Evolutionary conservation across 2,329 filamentous ascomycete genomes (phyloP).

Genomic region (Cercospora sp.): DNA sequence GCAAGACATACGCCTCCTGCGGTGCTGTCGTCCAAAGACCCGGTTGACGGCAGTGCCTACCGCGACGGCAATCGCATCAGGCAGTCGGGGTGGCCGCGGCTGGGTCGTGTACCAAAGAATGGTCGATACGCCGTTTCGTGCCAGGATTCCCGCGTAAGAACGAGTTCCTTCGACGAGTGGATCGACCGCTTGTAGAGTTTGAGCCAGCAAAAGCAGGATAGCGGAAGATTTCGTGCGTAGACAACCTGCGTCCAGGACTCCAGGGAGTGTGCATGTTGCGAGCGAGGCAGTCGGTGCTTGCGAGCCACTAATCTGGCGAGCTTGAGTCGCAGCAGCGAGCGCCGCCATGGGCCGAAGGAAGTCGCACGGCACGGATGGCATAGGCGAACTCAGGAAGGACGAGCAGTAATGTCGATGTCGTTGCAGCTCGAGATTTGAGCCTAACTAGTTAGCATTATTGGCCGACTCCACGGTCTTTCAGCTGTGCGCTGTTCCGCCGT

Average conservation of each 20-base stretch:
- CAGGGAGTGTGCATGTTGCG: not conserved
- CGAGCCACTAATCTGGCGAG: not conserved
- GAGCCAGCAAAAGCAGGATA: slow-evolving; percentile 23
- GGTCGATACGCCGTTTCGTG: slow-evolving; percentile 21
- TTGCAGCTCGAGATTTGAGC: not conserved
- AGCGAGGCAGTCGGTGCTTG: not conserved
- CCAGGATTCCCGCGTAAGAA: slow-evolving; percentile 25
- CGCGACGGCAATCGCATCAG: not conserved
- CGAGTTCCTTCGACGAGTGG: slow-evolving; percentile 24
- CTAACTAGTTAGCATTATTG: not conserved
- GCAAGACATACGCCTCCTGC: slow-evolving; percentile 21
- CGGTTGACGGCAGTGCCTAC: slow-evolving; percentile 21
- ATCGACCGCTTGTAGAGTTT: slow-evolving; percentile 25
- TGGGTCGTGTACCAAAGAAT: not conserved
- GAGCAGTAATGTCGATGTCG: not conserved
- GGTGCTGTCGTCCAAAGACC: slow-evolving; percentile 17
- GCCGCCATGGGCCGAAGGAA: not conserved
- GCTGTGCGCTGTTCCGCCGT: not conserved
- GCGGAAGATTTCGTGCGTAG: slow-evolving; percentile 13
- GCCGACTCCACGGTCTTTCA: slow-evolving; percentile 3
- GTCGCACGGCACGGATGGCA: not conserved
- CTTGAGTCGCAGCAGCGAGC: not conserved
- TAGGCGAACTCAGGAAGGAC: not conserved
- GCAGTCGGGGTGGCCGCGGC: slow-evolving; percentile 8
- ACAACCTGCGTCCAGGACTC: slow-evolving; percentile 10